Evolutionary conservation across 2,329 filamentous ascomycete species (phyloP).

Genomic region (Penicillium sp.): DNA sequence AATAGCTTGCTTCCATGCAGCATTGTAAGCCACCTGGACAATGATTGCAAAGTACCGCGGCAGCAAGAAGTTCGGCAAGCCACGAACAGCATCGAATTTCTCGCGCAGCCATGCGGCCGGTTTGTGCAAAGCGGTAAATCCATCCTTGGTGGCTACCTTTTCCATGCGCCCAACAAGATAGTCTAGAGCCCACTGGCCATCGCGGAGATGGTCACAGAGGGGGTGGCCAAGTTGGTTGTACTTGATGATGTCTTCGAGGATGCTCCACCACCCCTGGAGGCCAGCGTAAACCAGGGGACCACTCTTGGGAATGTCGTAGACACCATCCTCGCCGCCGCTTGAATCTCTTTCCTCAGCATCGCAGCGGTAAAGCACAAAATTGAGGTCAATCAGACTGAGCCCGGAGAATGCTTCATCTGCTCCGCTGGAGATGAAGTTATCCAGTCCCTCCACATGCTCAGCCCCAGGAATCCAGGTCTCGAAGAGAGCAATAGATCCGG

Average conservation of each 20-base stretch:
- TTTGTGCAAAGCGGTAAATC: conserved; percentile 58
- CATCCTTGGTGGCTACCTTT: conserved; percentile 59
- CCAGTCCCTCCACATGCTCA: conserved; percentile 76
- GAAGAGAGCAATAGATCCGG: conserved; percentile 89
- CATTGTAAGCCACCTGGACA: conserved; percentile 79
- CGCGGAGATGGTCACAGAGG: conserved; percentile 83
- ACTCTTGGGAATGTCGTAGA: conserved; percentile 77
- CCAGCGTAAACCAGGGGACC: conserved; percentile 89
- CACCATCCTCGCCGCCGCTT: conserved; percentile 75
- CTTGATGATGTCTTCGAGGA: conserved; percentile 74
- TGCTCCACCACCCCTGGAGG: conserved; percentile 97
- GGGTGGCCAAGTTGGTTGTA: conserved; percentile 91
- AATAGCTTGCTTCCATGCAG: conserved; percentile 71
- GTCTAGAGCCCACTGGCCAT: conserved; percentile 88
- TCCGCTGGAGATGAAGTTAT: conserved; percentile 78
- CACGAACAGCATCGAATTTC: conserved; percentile 78
- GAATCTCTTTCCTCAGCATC: conserved; percentile 81
- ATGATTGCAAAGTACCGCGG: conserved; percentile 91
- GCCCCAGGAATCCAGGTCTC: conserved; percentile 92
- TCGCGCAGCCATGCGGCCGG: conserved; percentile 74
- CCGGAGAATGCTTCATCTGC: conserved; percentile 71
- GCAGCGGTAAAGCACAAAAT: conserved; percentile 85
- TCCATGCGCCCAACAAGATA: conserved; percentile 77
- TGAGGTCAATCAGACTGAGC: conserved; percentile 74
- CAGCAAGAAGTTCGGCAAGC: conserved; percentile 79